These are phyloP conservation scores for Zelopaecilomyces penicillatus DNA, from an alignment of 2,329 filamentous ascomycete genomes.

Conservation along the genomic window DNA sequence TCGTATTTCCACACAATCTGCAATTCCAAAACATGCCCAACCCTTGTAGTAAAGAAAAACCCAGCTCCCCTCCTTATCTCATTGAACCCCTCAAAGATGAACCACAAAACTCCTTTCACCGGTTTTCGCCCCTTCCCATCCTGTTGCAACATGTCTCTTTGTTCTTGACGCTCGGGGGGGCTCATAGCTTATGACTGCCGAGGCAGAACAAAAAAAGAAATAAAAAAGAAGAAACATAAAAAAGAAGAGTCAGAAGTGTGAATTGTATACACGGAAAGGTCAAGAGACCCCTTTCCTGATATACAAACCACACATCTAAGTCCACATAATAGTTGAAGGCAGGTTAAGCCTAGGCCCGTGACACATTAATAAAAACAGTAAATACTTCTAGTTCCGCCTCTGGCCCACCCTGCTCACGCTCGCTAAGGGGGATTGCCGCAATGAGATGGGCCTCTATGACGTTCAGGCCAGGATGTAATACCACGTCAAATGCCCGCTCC, in stretches of 20 bases:
- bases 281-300: too few species aligned
- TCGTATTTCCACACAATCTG: too few species aligned
- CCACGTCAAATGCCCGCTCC: slow-evolving; percentile 67
- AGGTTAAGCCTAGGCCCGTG: slow-evolving; percentile 24
- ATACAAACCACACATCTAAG: too few species aligned
- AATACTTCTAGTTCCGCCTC: slow-evolving; percentile 72
- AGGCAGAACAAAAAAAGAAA: neutral
- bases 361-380: slow-evolving; percentile 65
- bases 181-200: neutral
- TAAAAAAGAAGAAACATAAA: neutral
- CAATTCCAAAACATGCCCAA: too few species aligned
- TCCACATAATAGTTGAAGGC: neutral
- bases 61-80: too few species aligned
- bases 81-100: too few species aligned
- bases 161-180: too few species aligned
- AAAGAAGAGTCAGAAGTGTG: neutral
- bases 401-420: slow-evolving; percentile 47
- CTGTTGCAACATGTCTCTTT: too few species aligned
- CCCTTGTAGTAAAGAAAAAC: too few species aligned
- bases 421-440: slow-evolving; percentile 55
- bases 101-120: too few species aligned
- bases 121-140: too few species aligned
- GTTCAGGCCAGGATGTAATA: slow-evolving; percentile 64
- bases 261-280: neutral
- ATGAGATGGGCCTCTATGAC: slow-evolving; percentile 71